phyloP scores from a whole-genome alignment of 2,329 filamentous ascomycete genomes.

The Penicillium sclerotiorum region DNA sequence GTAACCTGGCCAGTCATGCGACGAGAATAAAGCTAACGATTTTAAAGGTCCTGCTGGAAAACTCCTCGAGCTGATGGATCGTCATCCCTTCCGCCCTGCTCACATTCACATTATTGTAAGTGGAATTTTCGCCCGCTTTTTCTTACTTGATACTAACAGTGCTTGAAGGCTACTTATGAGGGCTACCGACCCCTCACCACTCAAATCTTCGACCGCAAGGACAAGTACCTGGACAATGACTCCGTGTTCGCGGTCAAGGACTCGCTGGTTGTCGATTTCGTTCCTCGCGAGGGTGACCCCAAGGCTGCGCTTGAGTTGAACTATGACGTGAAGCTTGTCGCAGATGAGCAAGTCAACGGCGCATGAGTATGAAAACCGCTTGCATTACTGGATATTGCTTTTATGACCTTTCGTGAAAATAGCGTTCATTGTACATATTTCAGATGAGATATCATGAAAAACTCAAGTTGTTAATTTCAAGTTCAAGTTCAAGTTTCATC shows the following conservation, averaged over 20 bases:
- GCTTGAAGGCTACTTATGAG: conserved; percentile 55
- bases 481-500: too few species aligned
- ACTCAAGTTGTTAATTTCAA: too few species aligned
- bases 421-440: conserved; percentile 13
- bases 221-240: conserved; percentile 63
- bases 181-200: conserved; percentile 72
- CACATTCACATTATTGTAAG: conserved; percentile 65
- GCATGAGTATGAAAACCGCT: conserved; percentile 5
- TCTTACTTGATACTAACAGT: background rate
- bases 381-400: background rate
- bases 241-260: conserved; percentile 64
- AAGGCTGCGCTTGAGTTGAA: conserved; percentile 57
- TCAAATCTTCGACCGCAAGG: conserved; percentile 73
- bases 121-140: conserved; percentile 3
- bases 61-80: conserved; percentile 60
- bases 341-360: conserved; percentile 7
- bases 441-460: background rate
- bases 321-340: conserved; percentile 54
- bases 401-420: conserved; percentile 5
- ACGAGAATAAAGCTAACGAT: conserved; percentile 1
- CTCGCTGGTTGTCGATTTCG: conserved; percentile 60
- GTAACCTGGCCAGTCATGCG: conserved; percentile 4
- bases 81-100: conserved; percentile 64
- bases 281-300: conserved; percentile 53
- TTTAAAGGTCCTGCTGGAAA: conserved; percentile 58